These are phyloP conservation scores for Tetrastigma voinierianum DNA, from an alignment of 164 flowering plant species.

Conservation along the genomic window DNA sequence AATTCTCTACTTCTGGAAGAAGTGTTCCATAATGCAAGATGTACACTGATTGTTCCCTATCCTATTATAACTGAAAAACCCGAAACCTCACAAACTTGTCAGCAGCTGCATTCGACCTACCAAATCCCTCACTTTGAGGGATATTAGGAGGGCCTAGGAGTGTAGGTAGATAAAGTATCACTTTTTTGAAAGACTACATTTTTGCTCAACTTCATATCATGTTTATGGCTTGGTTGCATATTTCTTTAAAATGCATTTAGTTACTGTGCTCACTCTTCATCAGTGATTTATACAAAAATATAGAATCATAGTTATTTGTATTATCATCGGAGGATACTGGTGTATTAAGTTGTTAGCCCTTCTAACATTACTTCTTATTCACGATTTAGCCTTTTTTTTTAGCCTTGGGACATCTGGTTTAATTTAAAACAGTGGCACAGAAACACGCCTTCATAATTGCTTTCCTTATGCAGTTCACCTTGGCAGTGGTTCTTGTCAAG, in stretches of 20 bases:
- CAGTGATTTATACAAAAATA: too few species aligned
- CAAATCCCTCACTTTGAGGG: neutral
- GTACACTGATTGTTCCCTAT: neutral
- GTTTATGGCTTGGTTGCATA: neutral
- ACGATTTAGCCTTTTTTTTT: too few species aligned
- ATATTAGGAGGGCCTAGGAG: neutral
- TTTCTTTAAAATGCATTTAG: neutral
- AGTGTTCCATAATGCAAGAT: neutral
- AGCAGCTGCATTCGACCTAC: neutral
- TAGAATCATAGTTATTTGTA: too few species aligned
- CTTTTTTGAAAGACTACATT: neutral
- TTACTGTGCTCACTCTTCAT: neutral
- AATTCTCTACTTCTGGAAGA: neutral
- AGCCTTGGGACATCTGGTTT: too few species aligned
- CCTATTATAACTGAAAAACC: neutral
- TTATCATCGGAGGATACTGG: too few species aligned
- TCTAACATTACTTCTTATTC: too few species aligned
- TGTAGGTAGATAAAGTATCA: neutral
- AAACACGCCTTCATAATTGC: too few species aligned
- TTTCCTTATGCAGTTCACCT: too few species aligned
- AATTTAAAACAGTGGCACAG: too few species aligned
- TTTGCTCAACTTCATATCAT: neutral
- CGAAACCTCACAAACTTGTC: neutral
- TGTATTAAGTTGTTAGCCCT: too few species aligned
- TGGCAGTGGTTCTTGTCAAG: too few species aligned